Conservation (phyloP, 2,329 filamentous ascomycete species). For the Trichoderma citrinoviride region DNA sequence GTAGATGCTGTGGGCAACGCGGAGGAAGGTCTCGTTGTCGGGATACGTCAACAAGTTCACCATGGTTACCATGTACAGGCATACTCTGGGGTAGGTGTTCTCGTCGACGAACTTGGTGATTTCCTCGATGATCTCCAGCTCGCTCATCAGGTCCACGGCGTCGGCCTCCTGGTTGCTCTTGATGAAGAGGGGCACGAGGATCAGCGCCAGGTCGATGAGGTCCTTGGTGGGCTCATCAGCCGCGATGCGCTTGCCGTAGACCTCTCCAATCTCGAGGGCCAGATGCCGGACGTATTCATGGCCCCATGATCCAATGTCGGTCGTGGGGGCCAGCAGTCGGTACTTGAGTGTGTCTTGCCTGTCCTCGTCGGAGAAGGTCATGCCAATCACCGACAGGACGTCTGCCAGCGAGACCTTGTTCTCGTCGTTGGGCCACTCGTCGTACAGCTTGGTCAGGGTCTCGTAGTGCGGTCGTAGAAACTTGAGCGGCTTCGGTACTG, state of each 20-base stretch:
- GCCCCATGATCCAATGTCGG: slow-evolving; percentile 95
- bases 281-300: slow-evolving; percentile 98
- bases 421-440: slow-evolving; percentile 78
- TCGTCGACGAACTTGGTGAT: slow-evolving; percentile 88
- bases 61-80: slow-evolving; percentile 98
- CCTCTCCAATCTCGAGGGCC: slow-evolving; percentile 91
- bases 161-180: slow-evolving; percentile 98
- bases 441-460: slow-evolving; percentile 80
- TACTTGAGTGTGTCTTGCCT: slow-evolving; percentile 96
- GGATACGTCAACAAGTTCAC: slow-evolving; percentile 96
- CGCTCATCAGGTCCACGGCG: slow-evolving; percentile 93
- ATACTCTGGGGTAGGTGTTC: slow-evolving; percentile 89
- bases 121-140: slow-evolving; percentile 94
- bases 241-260: slow-evolving; percentile 83
- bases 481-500: slow-evolving; percentile 96
- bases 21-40: slow-evolving; percentile 93
- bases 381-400: slow-evolving; percentile 93
- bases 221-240: slow-evolving; percentile 83
- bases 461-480: slow-evolving; percentile 97
- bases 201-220: slow-evolving; percentile 76
- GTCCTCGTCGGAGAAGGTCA: slow-evolving; percentile 98
- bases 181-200: slow-evolving; percentile 89
- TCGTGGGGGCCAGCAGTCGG: slow-evolving; percentile 80
- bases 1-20: slow-evolving; percentile 91
- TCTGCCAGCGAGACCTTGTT: slow-evolving; percentile 91